These are phyloP conservation scores for Carallia pectinifolia DNA, from an alignment of 345 rosid genomes.

Conservation along the genomic window DNA sequence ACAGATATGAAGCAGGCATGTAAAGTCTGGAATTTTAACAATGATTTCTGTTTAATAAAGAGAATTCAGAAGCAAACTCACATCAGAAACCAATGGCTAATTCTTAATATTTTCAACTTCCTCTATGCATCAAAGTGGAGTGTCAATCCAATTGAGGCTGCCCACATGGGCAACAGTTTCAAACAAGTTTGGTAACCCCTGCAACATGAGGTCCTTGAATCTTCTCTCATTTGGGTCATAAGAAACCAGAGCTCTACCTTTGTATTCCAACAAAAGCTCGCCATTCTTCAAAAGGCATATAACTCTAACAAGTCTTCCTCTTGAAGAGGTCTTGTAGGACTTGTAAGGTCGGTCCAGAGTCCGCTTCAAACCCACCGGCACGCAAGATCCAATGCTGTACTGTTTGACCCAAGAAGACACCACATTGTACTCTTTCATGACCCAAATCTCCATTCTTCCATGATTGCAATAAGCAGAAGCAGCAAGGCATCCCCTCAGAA, in stretches of 20 bases:
- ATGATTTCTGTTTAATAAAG: neutral
- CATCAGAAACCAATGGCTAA: neutral
- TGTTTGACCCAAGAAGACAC: constrained; percentile 75
- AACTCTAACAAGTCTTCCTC: constrained; percentile 52
- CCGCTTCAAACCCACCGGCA: constrained; percentile 71
- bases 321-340: constrained; percentile 48
- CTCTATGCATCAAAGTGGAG: constrained; percentile 15
- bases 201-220: constrained; percentile 55
- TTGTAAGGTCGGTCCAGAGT: constrained; percentile 42
- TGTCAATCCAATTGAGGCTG: constrained; percentile 63
- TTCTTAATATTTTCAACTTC: too few species aligned
- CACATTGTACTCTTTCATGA: constrained; percentile 63
- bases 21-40: neutral
- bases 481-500: constrained; percentile 54
- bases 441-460: constrained; percentile 82
- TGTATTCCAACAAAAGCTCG: constrained; percentile 78
- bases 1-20: neutral
- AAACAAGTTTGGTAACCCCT: constrained; percentile 76
- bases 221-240: constrained; percentile 61
- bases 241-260: constrained; percentile 58
- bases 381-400: constrained; percentile 57
- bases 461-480: constrained; percentile 68
- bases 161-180: constrained; percentile 67
- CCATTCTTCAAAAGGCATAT: constrained; percentile 60
- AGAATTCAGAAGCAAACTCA: neutral